Conservation (phyloP, 2,329 filamentous ascomycete genomes). For the Pseudodiploospora longispora region DNA sequence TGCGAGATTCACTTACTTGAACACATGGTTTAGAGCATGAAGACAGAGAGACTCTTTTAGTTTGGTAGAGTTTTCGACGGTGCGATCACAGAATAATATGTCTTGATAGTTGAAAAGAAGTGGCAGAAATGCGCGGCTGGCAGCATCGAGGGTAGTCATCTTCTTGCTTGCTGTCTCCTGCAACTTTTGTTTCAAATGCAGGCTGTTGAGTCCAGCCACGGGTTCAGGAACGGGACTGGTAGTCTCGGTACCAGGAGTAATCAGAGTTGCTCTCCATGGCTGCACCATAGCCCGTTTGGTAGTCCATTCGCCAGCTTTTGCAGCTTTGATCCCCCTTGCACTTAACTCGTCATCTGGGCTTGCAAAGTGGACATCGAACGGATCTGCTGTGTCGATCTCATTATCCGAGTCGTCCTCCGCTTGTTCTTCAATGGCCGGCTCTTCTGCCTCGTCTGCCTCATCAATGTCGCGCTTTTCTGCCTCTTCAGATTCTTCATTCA, state of each 20-base stretch:
- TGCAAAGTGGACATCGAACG: constrained; percentile 76
- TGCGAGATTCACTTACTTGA: constrained; percentile 52
- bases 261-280: constrained; percentile 39
- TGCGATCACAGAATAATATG: constrained; percentile 66
- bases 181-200: constrained; percentile 66
- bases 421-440: constrained; percentile 16
- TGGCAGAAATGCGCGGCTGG: constrained; percentile 59
- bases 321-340: constrained; percentile 41
- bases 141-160: constrained; percentile 47
- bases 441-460: constrained; percentile 8
- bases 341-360: constrained; percentile 55
- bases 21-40: constrained; percentile 84
- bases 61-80: constrained; percentile 55
- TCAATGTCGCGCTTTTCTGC: constrained; percentile 19
- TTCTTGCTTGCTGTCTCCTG: constrained; percentile 44
- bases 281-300: constrained; percentile 39
- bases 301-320: constrained; percentile 43
- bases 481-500: constrained; percentile 33
- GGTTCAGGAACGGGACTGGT: constrained; percentile 21
- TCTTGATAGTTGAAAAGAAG: constrained; percentile 79
- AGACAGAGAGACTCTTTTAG: constrained; percentile 68
- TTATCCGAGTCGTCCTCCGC: constrained; percentile 38
- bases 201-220: constrained; percentile 32
- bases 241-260: constrained; percentile 34
- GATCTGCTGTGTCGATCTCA: constrained; percentile 51